Evolutionary conservation across 2,329 filamentous ascomycete species (phyloP), one percentile per base, ranked within the genome.

Genomic region (Pseudogymnoascus sp.): DNA sequence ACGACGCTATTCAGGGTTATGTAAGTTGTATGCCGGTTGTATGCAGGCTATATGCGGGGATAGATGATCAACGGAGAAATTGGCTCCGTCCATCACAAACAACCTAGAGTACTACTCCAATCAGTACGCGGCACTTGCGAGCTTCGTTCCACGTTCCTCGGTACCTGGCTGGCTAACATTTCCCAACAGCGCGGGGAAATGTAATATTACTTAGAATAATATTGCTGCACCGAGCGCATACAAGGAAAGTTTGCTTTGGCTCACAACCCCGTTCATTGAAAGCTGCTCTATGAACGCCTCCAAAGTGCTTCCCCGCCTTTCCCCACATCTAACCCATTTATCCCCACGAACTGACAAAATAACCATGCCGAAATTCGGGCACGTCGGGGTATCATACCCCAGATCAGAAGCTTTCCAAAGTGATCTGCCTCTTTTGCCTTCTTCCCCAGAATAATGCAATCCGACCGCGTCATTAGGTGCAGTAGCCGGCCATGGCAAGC

Each of bases 291-390:
- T 53, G 16, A 50, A 53, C 46, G 46, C 46, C 46, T 53, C 46
- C 46, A 28, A 53, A 31, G 26, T 53, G 46, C 46, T 53, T 53
- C 46, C 46, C 46, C 46, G 46, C 46, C 46, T 28, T 53, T 31
- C 46, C 16, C 46, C 46, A 10, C 46, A 53, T 16, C 46, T 31
- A 10, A n/a, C 14, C 8, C 24, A 16, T 28, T 16, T 53, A 50
- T 16, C 46, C 46, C 46, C 24, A 16, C 46, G 7, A 53, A 53
- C 14, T 31, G 46, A 53, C 46, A 53, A 53, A 53, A 28, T 53
- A 53, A 26, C 46, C 24, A 53, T 53, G 43, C n/a, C 19, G 46
- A 7, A 28, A 53, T 31, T 53, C 46, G 46, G 46, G 46, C 14
- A 11, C 7, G 46, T 53, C 46, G 46, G 46, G 14, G 46, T 53